Percentiles rank a stretch among this genome's conserved stretches.
Conservation (phyloP, 306 rosid genomes). For the Astragalus membranaceus region DNA sequence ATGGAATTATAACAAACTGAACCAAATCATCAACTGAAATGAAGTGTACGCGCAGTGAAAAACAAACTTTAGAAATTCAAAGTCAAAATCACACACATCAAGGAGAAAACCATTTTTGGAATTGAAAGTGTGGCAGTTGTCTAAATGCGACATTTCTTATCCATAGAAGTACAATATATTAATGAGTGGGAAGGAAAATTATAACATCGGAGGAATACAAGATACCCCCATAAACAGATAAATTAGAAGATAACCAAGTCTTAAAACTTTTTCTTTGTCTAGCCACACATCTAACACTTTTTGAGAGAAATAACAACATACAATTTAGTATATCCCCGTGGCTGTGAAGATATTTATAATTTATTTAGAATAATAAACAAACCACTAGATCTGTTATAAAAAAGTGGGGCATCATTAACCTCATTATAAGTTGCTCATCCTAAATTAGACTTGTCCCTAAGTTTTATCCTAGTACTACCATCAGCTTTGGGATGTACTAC, state of each 20-base stretch:
- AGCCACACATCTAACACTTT: not conserved
- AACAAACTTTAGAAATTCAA: not conserved
- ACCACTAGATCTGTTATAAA: not conserved
- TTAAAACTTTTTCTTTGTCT: not conserved
- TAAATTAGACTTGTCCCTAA: not conserved
- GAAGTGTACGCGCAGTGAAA: not conserved
- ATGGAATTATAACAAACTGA: not conserved
- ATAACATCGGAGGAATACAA: not conserved
- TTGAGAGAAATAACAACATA: not conserved
- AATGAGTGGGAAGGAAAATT: not conserved
- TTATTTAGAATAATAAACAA: not conserved
- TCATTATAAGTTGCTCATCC: not conserved
- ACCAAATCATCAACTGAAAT: not conserved
- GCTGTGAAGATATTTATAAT: not conserved
- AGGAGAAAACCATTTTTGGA: not conserved
- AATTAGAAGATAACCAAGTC: not conserved
- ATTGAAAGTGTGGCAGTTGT: not conserved
- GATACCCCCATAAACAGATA: not conserved
- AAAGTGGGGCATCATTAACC: not conserved
- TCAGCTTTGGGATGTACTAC: not conserved
- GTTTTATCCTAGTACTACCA: not conserved
- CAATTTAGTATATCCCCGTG: not conserved
- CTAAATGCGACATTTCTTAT: not conserved
- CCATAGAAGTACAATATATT: not conserved
- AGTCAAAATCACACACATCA: not conserved